Conservation (phyloP, 2,329 filamentous ascomycete genomes). For the Ophiostoma montium region DNA sequence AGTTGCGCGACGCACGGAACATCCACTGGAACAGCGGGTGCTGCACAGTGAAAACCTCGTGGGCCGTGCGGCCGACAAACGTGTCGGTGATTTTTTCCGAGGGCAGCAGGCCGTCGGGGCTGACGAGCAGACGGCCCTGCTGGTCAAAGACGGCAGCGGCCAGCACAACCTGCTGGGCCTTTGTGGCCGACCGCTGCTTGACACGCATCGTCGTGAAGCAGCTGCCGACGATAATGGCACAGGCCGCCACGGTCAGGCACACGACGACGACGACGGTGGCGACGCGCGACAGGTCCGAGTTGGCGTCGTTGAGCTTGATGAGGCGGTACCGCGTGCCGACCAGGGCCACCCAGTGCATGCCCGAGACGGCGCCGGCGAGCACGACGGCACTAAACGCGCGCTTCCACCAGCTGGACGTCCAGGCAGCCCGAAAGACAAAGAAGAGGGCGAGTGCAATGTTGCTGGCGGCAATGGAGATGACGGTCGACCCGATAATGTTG, state of each 20-base stretch:
- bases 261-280: conserved; percentile 61
- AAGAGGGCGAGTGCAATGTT: conserved; percentile 58
- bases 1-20: conserved; percentile 67
- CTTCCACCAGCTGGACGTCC: conserved; percentile 71
- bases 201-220: conserved; percentile 39
- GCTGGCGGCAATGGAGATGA: conserved; percentile 61
- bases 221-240: conserved; percentile 41
- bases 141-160: conserved; percentile 54
- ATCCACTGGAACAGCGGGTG: conserved; percentile 82
- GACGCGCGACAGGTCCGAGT: conserved; percentile 37
- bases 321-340: conserved; percentile 56
- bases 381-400: conserved; percentile 50
- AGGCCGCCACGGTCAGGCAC: conserved; percentile 50
- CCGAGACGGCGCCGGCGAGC: conserved; percentile 61
- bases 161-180: conserved; percentile 46
- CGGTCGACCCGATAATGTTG: conserved; percentile 52
- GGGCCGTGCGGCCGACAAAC: conserved; percentile 49
- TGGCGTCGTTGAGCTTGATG: conserved; percentile 27
- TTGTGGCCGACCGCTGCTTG: conserved; percentile 38
- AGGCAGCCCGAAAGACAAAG: conserved; percentile 61
- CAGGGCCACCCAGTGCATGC: conserved; percentile 77
- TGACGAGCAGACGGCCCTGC: conserved; percentile 52
- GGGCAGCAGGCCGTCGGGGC: conserved; percentile 53
- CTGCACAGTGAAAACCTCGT: conserved; percentile 58
- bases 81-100: conserved; percentile 66